Conservation (phyloP, 2,329 filamentous ascomycete species). For the Pseudogymnoascus sp. region DNA sequence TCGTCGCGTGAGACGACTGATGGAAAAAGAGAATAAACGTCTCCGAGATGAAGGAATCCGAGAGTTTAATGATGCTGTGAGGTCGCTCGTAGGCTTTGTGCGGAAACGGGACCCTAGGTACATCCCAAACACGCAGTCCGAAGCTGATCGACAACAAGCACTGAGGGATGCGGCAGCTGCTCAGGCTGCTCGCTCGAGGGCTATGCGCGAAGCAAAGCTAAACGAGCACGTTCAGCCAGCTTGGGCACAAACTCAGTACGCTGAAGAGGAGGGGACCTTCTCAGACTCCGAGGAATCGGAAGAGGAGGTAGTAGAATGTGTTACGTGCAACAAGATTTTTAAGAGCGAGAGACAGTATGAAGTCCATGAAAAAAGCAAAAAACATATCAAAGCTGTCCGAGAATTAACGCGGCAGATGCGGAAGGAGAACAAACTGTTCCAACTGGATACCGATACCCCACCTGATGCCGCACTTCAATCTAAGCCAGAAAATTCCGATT, state of each 20-base stretch:
- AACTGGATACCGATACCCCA: conserved; percentile 34
- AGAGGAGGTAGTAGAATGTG: conserved; percentile 56
- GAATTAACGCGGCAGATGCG: conserved; percentile 75
- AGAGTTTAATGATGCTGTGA: conserved; percentile 88
- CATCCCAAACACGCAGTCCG: conserved; percentile 65
- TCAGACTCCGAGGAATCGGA: conserved; percentile 43
- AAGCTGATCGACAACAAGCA: conserved; percentile 70
- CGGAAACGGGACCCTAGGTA: conserved; percentile 88
- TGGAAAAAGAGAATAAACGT: conserved; percentile 93
- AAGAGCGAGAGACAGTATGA: conserved; percentile 89
- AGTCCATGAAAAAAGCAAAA: conserved; percentile 92
- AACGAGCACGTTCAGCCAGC: conserved; percentile 58
- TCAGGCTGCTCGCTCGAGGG: conserved; percentile 75
- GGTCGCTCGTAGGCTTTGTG: conserved; percentile 78
- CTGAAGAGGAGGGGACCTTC: conserved; percentile 50
- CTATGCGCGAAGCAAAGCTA: conserved; percentile 70
- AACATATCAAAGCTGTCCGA: conserved; percentile 81
- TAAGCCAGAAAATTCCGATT: conserved; percentile 17
- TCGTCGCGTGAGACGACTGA: conserved; percentile 68
- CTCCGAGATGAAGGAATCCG: conserved; percentile 71
- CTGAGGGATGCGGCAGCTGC: conserved; percentile 72
- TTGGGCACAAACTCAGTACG: conserved; percentile 61
- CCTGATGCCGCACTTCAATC: not conserved
- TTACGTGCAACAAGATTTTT: conserved; percentile 71
- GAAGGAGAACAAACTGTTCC: conserved; percentile 61